Conservation (phyloP, 495 filamentous ascomycete species). For the Aspergillus homomorphus region DNA sequence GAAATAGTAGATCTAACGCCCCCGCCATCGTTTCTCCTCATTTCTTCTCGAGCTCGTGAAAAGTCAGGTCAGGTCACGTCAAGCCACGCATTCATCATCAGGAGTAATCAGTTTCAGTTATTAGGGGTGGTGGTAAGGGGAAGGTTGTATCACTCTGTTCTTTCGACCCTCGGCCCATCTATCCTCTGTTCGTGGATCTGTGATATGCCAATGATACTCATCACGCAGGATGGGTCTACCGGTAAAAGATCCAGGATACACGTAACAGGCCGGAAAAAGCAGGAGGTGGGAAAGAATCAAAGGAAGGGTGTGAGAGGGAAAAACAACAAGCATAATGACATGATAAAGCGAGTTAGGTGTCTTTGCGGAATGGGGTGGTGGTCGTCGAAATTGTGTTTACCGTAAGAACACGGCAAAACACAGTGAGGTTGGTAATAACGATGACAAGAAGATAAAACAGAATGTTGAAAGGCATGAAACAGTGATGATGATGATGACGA, state of each 20-base stretch:
- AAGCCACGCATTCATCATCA: background rate
- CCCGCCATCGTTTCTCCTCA: background rate
- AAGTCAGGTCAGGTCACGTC: background rate
- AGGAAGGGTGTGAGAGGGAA: background rate
- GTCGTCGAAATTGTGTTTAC: background rate
- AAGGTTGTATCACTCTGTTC: background rate
- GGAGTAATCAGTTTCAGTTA: background rate
- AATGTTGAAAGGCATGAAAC: background rate
- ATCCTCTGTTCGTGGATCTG: too few species aligned
- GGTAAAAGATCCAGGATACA: too few species aligned
- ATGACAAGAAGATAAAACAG: background rate
- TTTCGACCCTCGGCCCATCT: too few species aligned
- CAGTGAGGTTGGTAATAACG: background rate
- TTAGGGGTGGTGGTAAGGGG: constrained; percentile 6
- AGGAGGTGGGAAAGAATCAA: background rate
- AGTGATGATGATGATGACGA: background rate
- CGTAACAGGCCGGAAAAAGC: too few species aligned
- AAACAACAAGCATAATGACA: background rate
- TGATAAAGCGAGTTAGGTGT: background rate
- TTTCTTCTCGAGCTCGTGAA: background rate
- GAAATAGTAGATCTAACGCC: too few species aligned
- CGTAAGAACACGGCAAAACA: background rate
- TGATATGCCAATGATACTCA: too few species aligned
- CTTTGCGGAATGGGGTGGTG: too few species aligned
- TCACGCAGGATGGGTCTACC: too few species aligned